phyloP scores from a whole-genome alignment of 164 flowering plant genomes.

The Chimonanthus praecox region DNA sequence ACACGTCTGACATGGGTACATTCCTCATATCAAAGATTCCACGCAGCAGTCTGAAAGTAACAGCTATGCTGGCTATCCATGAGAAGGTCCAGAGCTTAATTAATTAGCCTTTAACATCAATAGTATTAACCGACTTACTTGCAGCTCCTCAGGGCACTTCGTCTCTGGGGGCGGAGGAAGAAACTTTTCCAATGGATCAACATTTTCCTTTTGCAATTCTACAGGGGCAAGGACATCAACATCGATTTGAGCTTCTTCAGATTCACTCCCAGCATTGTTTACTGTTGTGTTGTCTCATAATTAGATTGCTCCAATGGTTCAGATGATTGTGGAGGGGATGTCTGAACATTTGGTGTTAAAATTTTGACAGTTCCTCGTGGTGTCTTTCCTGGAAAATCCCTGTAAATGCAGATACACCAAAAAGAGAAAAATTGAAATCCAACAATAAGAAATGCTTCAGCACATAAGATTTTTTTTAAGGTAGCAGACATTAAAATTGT shows the following conservation, averaged over 20 bases:
- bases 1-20: no score
- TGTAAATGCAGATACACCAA: constrained; percentile 15
- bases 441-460: background rate
- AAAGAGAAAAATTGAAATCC: background rate
- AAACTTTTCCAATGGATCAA: constrained; percentile 58
- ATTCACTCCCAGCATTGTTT: constrained; percentile 20
- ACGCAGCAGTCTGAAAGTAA: no score
- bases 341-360: constrained; percentile 30
- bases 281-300: constrained; percentile 17
- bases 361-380: constrained; percentile 31
- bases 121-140: constrained; percentile 32
- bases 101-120: no score
- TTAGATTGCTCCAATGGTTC: constrained; percentile 34
- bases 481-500: background rate
- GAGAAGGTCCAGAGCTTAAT: no score
- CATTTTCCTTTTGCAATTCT: constrained; percentile 29
- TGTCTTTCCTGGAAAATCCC: constrained; percentile 37
- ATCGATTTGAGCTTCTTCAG: constrained; percentile 31
- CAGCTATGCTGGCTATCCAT: no score
- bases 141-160: constrained; percentile 77
- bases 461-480: background rate
- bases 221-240: constrained; percentile 24
- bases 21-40: no score
- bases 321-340: constrained; percentile 34
- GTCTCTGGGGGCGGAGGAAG: constrained; percentile 69